Evolutionary conservation across 1,284 basidiomycete genomes (phyloP), one percentile per base, ranked within the genome.

Genomic region (Ganoderma lingzhi): DNA sequence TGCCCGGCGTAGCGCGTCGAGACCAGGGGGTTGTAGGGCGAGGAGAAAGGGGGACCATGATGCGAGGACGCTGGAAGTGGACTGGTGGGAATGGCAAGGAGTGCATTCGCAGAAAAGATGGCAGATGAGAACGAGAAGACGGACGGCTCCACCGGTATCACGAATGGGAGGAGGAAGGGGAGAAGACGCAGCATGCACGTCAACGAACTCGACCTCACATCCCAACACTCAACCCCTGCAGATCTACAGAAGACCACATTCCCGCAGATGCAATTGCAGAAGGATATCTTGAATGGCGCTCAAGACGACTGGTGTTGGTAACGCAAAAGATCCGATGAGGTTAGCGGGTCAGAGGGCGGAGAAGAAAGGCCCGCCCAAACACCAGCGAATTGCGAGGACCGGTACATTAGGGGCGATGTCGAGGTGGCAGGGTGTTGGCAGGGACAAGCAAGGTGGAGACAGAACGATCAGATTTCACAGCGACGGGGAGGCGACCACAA

Each of bases 201-300:
- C 55, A 66, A 55, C 30, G 66, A 44, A 45, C 55, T 63, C 62
- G 51, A 19, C 41, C 65, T 44, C 64, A 56, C 62, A 30, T 23
- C 39, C 62, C 9, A 12, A 64, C 67, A 55, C 60, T 19, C 44
- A 30, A 61, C 68, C 64, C 64, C 62, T 23, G 32, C 51, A 5
- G 48, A 48, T 58, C 78, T 84, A 96, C 80, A 96, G 86, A 68
- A 96, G 86, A 70, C 95, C 95, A 77, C 93, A 95, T 80, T 96
- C 94, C 67, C 94, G 88, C 71, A 96, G 83, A 79, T 95, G 93
- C 58, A 95, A 85, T 77, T 95, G 94, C 71, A 96, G 83, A 44
- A 94, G 87, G 76, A 94, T 94, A 76, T 93, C 92, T 78, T 94
- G 93, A 75, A 94, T 93, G 4, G 93, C 93, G 76, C 88, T 92